Evolutionary conservation across 345 rosid genomes (phyloP).

Genomic region (Brassica nigra): DNA sequence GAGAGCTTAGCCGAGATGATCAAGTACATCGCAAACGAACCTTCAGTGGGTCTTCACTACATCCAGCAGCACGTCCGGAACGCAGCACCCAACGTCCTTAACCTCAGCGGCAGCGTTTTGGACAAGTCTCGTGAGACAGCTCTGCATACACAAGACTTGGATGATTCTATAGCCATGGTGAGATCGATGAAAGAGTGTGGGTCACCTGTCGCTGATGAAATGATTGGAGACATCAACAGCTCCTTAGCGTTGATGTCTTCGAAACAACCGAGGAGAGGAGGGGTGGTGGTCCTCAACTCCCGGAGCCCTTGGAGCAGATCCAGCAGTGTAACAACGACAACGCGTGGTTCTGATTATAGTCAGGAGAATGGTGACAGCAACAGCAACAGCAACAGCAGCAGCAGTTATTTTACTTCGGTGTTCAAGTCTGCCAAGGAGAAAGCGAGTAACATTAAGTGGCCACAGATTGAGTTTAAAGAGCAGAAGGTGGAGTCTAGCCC

Average conservation of each 20-base stretch:
- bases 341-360: constrained; percentile 38
- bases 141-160: constrained; percentile 74
- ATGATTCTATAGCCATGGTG: constrained; percentile 60
- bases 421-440: constrained; percentile 72
- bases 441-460: constrained; percentile 74
- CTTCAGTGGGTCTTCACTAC: constrained; percentile 89
- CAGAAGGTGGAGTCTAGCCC: constrained; percentile 24
- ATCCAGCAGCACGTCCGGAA: constrained; percentile 80
- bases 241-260: constrained; percentile 66
- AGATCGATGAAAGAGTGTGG: constrained; percentile 20
- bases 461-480: constrained; percentile 60
- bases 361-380: constrained; percentile 41
- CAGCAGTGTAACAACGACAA: not conserved
- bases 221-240: constrained; percentile 26
- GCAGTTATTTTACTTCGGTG: constrained; percentile 60
- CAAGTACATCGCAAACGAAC: constrained; percentile 86
- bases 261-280: constrained; percentile 67
- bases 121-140: constrained; percentile 54
- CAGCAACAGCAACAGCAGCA: not conserved
- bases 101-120: constrained; percentile 54
- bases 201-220: not conserved
- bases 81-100: constrained; percentile 69
- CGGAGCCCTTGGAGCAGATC: constrained; percentile 53
- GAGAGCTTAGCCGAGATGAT: constrained; percentile 91
- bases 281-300: constrained; percentile 41